Base-by-base conservation (phyloP, 2,329 filamentous ascomycete genomes). In the Magnaporthales sp. region DNA sequence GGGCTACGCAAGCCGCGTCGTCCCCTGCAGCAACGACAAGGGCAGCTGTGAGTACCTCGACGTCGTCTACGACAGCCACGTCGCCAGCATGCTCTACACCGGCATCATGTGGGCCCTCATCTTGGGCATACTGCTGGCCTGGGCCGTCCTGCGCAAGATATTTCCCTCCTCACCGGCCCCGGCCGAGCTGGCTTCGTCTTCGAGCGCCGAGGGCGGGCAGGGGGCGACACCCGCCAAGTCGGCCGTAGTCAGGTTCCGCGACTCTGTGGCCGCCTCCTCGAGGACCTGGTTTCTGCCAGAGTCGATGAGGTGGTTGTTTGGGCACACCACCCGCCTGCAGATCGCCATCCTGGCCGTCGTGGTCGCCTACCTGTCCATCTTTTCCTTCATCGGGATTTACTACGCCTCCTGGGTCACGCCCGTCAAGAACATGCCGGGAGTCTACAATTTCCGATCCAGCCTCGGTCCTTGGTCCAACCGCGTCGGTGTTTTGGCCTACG, bases 321-420 rank as follows among this genome's bases (percentile, higher is more conserved):
- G 90, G 30, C 82, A 86, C 68, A 87, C 88, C 1, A 91, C 88
- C 0, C 82, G 89, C 24, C 79, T 91, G 7, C 90, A 93, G 73
- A 81, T 92, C 3, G 71, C 86, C 26, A 80, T 90, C 30, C 78
- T 92, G 2, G 74, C 81, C 0, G 75, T 86, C 10, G 75, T 93
- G 1, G 74, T 80, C 0, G 83, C 73, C 1, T 93, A 93, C 72
- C 78, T 93, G 0, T 77, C 85, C 61, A 79, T 92, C 68, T 91
- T 88, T 78, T 85, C 83, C 74, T 90, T 92, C 63, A 82, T 88
- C 13, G 90, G 89, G 32, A 89, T 92, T 67, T 77, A 81, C 9
- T 92, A 91, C 77, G 81, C 83, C 58, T 88, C 77, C 11, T 92
- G 90, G 90, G 74, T 89, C 9, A 91, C 89, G 0, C 90, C 90